phyloP scores from a whole-genome alignment of 2,329 filamentous ascomycete species.

The Cercospora zeae-maydis region DNA sequence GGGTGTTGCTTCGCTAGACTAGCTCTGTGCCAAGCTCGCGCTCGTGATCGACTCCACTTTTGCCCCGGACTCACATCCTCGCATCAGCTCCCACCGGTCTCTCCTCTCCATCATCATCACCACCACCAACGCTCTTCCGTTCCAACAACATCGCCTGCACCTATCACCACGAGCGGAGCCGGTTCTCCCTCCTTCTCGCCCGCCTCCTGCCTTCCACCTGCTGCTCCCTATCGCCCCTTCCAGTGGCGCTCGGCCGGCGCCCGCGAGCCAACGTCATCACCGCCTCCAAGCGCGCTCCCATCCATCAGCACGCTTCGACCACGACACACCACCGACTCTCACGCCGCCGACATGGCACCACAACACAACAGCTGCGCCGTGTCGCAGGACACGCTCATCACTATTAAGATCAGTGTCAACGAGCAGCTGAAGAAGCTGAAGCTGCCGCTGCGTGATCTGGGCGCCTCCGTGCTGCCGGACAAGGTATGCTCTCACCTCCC shows the following conservation, averaged over 20 bases:
- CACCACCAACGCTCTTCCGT: not conserved
- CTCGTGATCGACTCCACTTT: constrained; percentile 2
- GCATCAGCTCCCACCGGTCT: constrained; percentile 3
- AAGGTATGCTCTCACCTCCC: constrained; percentile 62
- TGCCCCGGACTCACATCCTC: not conserved
- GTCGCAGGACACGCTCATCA: constrained; percentile 69
- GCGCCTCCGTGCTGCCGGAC: constrained; percentile 66
- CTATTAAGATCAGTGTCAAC: constrained; percentile 78
- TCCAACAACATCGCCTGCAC: not conserved
- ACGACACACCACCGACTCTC: constrained; percentile 1
- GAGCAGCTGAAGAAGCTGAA: constrained; percentile 79
- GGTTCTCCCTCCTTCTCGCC: not conserved
- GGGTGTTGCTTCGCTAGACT: not conserved
- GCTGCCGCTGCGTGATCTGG: constrained; percentile 81
- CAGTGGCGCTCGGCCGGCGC: constrained; percentile 1
- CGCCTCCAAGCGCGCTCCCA: not conserved
- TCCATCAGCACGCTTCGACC: not conserved
- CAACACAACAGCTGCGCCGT: constrained; percentile 40
- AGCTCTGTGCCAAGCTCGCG: not conserved
- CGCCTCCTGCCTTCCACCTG: not conserved
- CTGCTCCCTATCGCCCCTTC: not conserved
- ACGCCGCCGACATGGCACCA: constrained; percentile 37
- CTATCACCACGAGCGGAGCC: constrained; percentile 3
- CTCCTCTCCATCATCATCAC: not conserved
- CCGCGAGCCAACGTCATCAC: constrained; percentile 10